Percentiles rank a stretch among this genome's conserved stretches.
phyloP scores from a whole-genome alignment of 2,329 filamentous ascomycete genomes.

The Penicillium vulpinum region DNA sequence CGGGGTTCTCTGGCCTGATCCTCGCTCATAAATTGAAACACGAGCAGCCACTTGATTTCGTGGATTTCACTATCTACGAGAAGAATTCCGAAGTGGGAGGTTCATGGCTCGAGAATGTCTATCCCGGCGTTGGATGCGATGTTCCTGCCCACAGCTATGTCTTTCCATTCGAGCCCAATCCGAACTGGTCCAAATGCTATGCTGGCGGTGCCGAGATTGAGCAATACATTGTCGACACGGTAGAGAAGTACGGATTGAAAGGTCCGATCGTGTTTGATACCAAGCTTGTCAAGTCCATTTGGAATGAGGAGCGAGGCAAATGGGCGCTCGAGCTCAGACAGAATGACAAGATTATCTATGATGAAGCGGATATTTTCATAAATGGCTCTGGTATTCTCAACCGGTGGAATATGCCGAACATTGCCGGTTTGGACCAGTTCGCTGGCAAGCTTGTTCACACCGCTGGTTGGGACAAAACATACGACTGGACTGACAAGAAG shows the following conservation, averaged over 20 bases:
- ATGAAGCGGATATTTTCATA: not conserved
- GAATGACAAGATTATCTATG: not conserved
- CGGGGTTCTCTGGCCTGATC: not conserved
- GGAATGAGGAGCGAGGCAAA: not conserved
- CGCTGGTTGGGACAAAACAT: not conserved
- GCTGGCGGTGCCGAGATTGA: not conserved
- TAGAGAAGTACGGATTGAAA: not conserved
- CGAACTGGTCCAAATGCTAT: not conserved
- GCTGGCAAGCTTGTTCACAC: not conserved
- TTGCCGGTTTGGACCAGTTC: not conserved
- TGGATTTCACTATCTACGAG: not conserved
- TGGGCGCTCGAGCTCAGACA: not conserved
- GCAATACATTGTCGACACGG: not conserved
- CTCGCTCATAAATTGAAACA: not conserved
- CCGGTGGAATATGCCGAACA: not conserved
- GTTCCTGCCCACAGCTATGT: not conserved
- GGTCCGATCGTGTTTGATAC: not conserved
- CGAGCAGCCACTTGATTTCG: not conserved
- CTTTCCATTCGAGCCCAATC: not conserved
- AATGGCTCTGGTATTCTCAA: not conserved
- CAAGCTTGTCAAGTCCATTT: not conserved
- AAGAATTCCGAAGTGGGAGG: not conserved
- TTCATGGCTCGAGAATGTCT: not conserved
- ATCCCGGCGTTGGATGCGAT: not conserved
- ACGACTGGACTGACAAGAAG: not conserved